Base-by-base conservation (phyloP, 495 filamentous ascomycete species). In the Aspergillus kassunensis region DNA sequence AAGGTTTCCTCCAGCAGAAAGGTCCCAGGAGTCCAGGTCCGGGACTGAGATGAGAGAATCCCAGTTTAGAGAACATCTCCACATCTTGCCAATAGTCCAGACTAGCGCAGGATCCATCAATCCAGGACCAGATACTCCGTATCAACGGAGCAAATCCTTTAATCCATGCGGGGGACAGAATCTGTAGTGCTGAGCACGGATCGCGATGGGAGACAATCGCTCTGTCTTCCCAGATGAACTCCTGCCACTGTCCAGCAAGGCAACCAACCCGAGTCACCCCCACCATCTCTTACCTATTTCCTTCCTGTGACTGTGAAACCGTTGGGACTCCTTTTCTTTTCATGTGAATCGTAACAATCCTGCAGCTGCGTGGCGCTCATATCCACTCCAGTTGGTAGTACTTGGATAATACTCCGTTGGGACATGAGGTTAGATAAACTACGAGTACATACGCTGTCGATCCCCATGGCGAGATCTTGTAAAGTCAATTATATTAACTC, bases 141-240 rank as follows among this genome's bases (percentile, higher is more conserved):
- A 29, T 5, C 5, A 5, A 29, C 6, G 11, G 27, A 29, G 27
- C 29, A 49, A 54, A 53, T 45, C 47, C n/a, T n/a, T n/a, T n/a
- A n/a, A 57, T 51, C 52, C 19, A 42, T 59, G 58, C 58, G 54
- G 51, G 49, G 53, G 53, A 53, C 42, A 5, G n/a, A n/a, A n/a
- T n/a, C n/a, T n/a, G n/a, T 36, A 36, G 34, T 36, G 13, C 34
- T 25, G 33, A 12, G 33, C 46, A 49, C 46, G 23, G 46, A 49
- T 49, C 46, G 15, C 44, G n/a, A 35, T n/a, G 12, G 30, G 15
- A 29, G 24, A 40, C 25, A 6, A 43, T 42, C 29, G 36, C 48
- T 51, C 35, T 30, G 34, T 33, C 25, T 39, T 34, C 7, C 20
- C 12, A 16, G 34, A 44, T 20, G 49, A 51, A 52, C 30, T 29